Percentiles rank a stretch among this genome's conserved stretches.
Conservation (phyloP, 2,329 filamentous ascomycete species). For the Penicillium sp. region DNA sequence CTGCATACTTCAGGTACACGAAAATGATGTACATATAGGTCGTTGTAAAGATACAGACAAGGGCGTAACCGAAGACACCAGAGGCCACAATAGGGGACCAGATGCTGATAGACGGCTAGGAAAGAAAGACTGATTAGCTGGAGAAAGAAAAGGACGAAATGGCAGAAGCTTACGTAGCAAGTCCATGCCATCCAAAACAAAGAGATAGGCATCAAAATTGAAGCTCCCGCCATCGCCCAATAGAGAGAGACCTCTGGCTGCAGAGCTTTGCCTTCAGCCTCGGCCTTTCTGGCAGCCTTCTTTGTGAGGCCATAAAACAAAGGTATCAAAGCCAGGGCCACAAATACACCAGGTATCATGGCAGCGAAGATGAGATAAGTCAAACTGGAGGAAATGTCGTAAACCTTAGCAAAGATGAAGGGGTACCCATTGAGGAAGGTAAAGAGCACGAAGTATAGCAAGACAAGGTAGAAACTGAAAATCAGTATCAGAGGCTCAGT, state of each 20-base stretch:
- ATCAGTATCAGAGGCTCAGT: slow-evolving; percentile 32
- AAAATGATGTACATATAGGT: slow-evolving; percentile 59
- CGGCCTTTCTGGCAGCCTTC: neutral
- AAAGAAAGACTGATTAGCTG: neutral
- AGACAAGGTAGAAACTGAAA: slow-evolving; percentile 28
- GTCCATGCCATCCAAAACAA: slow-evolving; percentile 8
- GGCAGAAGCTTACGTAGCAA: slow-evolving; percentile 16
- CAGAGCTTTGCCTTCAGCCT: neutral
- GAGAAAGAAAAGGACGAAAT: neutral
- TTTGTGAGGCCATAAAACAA: neutral
- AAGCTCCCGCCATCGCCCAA: slow-evolving; percentile 2
- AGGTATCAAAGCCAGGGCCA: slow-evolving; percentile 5
- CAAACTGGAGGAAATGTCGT: slow-evolving; percentile 47
- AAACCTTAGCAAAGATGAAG: slow-evolving; percentile 52
- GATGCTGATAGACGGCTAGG: slow-evolving; percentile 40
- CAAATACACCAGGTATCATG: slow-evolving; percentile 32
- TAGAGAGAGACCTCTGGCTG: slow-evolving; percentile 7
- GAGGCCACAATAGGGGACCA: slow-evolving; percentile 53
- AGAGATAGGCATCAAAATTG: neutral
- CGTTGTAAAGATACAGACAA: slow-evolving; percentile 50
- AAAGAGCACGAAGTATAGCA: slow-evolving; percentile 35
- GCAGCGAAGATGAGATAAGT: slow-evolving; percentile 50
- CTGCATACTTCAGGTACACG: slow-evolving; percentile 53
- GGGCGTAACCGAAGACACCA: slow-evolving; percentile 53
- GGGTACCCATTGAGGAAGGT: slow-evolving; percentile 48